A percentile compares a stretch with the other conserved stretches of the same genome.
Conservation (phyloP, 805 yeast genomes). For the Saturnispora serradocipensis region DNA sequence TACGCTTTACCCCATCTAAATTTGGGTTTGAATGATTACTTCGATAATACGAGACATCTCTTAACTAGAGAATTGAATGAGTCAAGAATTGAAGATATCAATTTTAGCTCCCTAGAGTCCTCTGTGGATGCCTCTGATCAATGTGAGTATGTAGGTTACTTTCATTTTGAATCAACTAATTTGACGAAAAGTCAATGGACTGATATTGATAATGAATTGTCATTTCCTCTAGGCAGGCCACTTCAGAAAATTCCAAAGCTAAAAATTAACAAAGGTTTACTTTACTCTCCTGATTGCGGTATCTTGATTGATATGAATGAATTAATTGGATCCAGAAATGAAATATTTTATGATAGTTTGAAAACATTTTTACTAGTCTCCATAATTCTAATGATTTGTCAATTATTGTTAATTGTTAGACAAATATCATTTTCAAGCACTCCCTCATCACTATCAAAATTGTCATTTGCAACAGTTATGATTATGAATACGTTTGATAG, state of each 20-base stretch:
- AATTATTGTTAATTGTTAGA: constrained; percentile 47
- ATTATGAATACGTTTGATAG: constrained; percentile 64
- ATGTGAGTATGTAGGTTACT: constrained; percentile 66
- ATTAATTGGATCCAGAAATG: constrained; percentile 49
- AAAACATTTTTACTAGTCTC: constrained; percentile 37
- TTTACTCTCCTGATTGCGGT: constrained; percentile 91
- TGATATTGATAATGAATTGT: constrained; percentile 63
- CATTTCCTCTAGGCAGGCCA: constrained; percentile 73
- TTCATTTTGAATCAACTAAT: constrained; percentile 60
- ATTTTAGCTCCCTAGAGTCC: constrained; percentile 29
- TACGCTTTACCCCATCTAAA: constrained; percentile 53
- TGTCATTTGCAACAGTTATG: constrained; percentile 62
- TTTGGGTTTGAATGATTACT: constrained; percentile 31
- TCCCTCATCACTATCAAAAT: constrained; percentile 68
- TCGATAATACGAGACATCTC: constrained; percentile 36
- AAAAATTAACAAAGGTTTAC: constrained; percentile 42
- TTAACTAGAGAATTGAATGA: constrained; percentile 36
- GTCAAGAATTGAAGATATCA: constrained; percentile 32
- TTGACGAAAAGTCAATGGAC: constrained; percentile 43
- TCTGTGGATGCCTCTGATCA: constrained; percentile 27
- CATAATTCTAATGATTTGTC: constrained; percentile 37
- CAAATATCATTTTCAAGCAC: constrained; percentile 70
- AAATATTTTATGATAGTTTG: constrained; percentile 31
- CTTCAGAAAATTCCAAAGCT: constrained; percentile 49
- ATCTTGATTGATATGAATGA: constrained; percentile 34